Evolutionary conservation across 1,284 basidiomycete genomes (phyloP).

Genomic region (Psilocybe mexicana): DNA sequence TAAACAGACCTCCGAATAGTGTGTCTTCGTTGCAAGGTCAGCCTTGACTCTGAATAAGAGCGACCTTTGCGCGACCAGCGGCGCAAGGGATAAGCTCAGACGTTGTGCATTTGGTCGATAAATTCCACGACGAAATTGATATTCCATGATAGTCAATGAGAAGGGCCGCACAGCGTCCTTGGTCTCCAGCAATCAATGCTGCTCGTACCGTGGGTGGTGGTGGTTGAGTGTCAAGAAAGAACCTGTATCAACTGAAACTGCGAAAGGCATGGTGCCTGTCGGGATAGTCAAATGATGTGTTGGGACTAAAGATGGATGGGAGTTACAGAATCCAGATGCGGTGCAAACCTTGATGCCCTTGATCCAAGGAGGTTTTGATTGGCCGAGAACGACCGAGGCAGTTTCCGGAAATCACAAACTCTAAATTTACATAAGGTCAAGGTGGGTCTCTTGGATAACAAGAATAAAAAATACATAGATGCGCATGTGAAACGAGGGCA

Average conservation of each 20-base stretch:
- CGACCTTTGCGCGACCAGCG: conserved; percentile 25
- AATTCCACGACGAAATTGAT: conserved; percentile 23
- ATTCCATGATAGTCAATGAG: conserved; percentile 13
- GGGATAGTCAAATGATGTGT: not conserved
- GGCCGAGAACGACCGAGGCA: too few species aligned
- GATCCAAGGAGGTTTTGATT: too few species aligned
- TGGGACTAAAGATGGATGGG: not conserved
- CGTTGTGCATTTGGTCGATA: conserved; percentile 26
- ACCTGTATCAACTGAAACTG: not conserved
- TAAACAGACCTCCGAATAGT: conserved; percentile 19
- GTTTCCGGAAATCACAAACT: too few species aligned
- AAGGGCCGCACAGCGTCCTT: conserved; percentile 17
- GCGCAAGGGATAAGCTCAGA: conserved; percentile 24
- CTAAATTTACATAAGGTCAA: too few species aligned
- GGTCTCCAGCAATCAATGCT: conserved; percentile 17
- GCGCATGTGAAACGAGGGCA: too few species aligned
- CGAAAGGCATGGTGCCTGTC: not conserved
- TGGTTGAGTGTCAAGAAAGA: not conserved
- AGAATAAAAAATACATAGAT: too few species aligned
- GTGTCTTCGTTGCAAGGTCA: conserved; percentile 21
- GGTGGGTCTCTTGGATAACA: too few species aligned
- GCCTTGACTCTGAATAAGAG: conserved; percentile 25
- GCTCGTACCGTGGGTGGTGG: not conserved
- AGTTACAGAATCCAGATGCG: too few species aligned
- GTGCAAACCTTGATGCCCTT: too few species aligned